These are phyloP conservation scores for Aspergillus fructus DNA, from an alignment of 2,329 filamentous ascomycete species.

Conservation along the genomic window DNA sequence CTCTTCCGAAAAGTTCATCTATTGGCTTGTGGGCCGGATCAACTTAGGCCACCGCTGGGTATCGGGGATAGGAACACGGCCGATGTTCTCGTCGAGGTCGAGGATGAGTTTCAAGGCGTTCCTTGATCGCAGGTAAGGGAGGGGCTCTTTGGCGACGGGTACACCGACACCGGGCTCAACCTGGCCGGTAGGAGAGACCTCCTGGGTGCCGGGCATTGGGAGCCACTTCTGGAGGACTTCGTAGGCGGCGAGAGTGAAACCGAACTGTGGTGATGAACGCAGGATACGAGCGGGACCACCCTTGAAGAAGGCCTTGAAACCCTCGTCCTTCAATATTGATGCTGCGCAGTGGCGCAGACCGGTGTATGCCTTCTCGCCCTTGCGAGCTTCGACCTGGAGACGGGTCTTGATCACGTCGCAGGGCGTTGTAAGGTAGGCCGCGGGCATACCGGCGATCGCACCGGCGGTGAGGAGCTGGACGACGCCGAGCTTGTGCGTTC, in stretches of 20 bases:
- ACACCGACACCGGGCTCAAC: slow-evolving; percentile 64
- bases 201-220: slow-evolving; percentile 69
- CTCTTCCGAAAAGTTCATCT: slow-evolving; percentile 17
- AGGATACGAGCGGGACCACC: slow-evolving; percentile 93
- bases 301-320: slow-evolving; percentile 97
- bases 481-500: slow-evolving; percentile 83
- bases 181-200: slow-evolving; percentile 57
- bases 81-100: slow-evolving; percentile 92
- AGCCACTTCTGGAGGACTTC: slow-evolving; percentile 81
- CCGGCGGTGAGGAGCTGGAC: slow-evolving; percentile 89
- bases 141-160: slow-evolving; percentile 61
- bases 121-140: slow-evolving; percentile 70
- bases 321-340: slow-evolving; percentile 86
- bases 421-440: slow-evolving; percentile 91
- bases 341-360: slow-evolving; percentile 80
- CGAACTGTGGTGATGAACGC: slow-evolving; percentile 94
- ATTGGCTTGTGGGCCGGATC: slow-evolving; percentile 30
- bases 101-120: slow-evolving; percentile 96
- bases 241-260: slow-evolving; percentile 94
- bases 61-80: slow-evolving; percentile 62
- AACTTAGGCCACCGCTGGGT: slow-evolving; percentile 41
- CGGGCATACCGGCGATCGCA: slow-evolving; percentile 90
- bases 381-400: slow-evolving; percentile 93
- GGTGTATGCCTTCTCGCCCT: slow-evolving; percentile 87
- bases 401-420: slow-evolving; percentile 99